These are phyloP conservation scores for Cordyceps militaris DNA, from an alignment of 2,329 filamentous ascomycete genomes.

Conservation along the genomic window DNA sequence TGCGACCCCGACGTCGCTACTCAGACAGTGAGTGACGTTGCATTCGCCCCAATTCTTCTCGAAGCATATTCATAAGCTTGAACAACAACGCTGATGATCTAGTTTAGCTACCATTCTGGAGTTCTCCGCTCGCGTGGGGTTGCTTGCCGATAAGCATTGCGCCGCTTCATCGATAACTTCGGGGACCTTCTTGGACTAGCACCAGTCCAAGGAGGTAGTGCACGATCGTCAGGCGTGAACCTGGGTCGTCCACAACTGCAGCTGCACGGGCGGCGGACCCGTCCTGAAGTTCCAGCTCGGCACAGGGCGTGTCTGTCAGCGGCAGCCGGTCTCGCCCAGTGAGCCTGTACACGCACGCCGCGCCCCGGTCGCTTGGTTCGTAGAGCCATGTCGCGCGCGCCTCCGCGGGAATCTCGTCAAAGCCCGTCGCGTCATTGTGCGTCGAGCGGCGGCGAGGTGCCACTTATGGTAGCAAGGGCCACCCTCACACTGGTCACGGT, in stretches of 20 bases:
- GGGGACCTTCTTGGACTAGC: slow-evolving; percentile 33
- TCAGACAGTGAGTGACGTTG: too few relatives aligned
- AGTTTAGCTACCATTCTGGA: too few relatives aligned
- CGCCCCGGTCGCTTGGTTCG: slow-evolving; percentile 35
- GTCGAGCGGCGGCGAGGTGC: slow-evolving; percentile 35
- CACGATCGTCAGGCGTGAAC: slow-evolving; percentile 33
- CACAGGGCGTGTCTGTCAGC: slow-evolving; percentile 38
- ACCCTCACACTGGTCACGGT: slow-evolving; percentile 28
- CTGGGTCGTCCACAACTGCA: slow-evolving; percentile 31
- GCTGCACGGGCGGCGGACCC: slow-evolving; percentile 29
- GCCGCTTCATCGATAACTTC: slow-evolving; percentile 25
- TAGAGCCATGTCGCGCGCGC: slow-evolving; percentile 39
- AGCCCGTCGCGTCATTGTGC: slow-evolving; percentile 34
- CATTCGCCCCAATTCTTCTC: too few relatives aligned
- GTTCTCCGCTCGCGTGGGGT: too few relatives aligned
- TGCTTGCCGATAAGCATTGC: slow-evolving; percentile 3
- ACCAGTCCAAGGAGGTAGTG: slow-evolving; percentile 44
- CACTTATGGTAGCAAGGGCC: slow-evolving; percentile 32
- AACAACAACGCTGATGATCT: too few relatives aligned
- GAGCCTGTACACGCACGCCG: slow-evolving; percentile 35
- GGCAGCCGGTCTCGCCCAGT: slow-evolving; percentile 34
- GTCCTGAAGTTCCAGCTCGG: slow-evolving; percentile 41
- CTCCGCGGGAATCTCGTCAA: slow-evolving; percentile 31
- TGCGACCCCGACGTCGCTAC: too few relatives aligned
- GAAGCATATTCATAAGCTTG: too few relatives aligned